Conservation (phyloP, 495 filamentous ascomycete genomes). For the Penicillium steckii region DNA sequence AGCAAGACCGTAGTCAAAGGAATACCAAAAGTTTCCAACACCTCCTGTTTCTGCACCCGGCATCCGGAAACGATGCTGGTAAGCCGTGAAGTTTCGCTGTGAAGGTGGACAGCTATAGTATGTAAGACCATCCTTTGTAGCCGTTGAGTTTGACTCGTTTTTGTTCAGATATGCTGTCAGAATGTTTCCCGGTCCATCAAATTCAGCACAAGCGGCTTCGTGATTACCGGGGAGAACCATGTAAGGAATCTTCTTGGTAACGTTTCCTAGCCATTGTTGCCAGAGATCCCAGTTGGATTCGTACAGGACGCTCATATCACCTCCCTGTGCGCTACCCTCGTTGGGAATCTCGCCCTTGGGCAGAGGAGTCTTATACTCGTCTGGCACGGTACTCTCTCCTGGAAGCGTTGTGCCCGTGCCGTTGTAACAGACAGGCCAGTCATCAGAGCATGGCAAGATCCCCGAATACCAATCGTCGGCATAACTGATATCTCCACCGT, state of each 20-base stretch:
- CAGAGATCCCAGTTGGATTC: slow-evolving; percentile 51
- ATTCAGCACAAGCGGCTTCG: slow-evolving; percentile 50
- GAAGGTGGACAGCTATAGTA: slow-evolving; percentile 55
- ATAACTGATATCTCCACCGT: slow-evolving; percentile 50
- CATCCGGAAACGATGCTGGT: slow-evolving; percentile 52
- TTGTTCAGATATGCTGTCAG: slow-evolving; percentile 49
- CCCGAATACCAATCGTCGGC: slow-evolving; percentile 52
- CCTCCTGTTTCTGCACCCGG: slow-evolving; percentile 44
- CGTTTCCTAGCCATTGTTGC: slow-evolving; percentile 43
- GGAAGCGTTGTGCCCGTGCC: slow-evolving; percentile 42
- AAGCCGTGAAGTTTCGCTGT: slow-evolving; percentile 57
- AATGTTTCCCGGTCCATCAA: slow-evolving; percentile 46
- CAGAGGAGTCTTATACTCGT: slow-evolving; percentile 41
- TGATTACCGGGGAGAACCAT: slow-evolving; percentile 50
- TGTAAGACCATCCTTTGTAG: slow-evolving; percentile 31
- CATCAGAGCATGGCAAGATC: slow-evolving; percentile 45
- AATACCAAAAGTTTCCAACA: slow-evolving; percentile 58
- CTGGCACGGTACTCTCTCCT: slow-evolving; percentile 26
- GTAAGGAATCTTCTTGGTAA: slow-evolving; percentile 44
- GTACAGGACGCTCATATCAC: slow-evolving; percentile 51
- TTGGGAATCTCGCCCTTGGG: slow-evolving; percentile 46
- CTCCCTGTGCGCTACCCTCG: slow-evolving; percentile 47
- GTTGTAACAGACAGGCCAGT: slow-evolving; percentile 56
- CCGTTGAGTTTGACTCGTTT: slow-evolving; percentile 28
- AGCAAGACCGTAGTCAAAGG: slow-evolving; percentile 55